Evolutionary conservation across 345 rosid genomes (phyloP).

Genomic region (Anacardium occidentale): DNA sequence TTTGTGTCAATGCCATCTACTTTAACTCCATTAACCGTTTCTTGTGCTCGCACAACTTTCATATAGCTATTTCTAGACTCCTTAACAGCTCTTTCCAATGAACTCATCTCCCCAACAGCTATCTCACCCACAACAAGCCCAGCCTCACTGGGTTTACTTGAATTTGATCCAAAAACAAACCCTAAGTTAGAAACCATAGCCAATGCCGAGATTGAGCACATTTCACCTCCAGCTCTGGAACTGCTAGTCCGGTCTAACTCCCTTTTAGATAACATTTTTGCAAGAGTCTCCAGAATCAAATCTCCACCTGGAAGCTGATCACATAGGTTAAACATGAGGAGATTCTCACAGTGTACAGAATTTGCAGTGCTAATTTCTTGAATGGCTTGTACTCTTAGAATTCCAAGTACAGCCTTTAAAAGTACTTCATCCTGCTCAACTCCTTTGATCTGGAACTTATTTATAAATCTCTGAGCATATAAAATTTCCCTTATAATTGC

Average conservation of each 20-base stretch:
- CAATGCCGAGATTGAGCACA: constrained; percentile 72
- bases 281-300: constrained; percentile 81
- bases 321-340: constrained; percentile 87
- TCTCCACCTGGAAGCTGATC: constrained; percentile 98
- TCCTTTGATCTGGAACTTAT: constrained; percentile 62
- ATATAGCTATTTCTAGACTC: constrained; percentile 77
- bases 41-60: constrained; percentile 75
- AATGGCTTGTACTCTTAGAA: constrained; percentile 79
- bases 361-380: constrained; percentile 55
- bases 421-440: constrained; percentile 70
- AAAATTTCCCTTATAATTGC: constrained; percentile 74
- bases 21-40: constrained; percentile 85
- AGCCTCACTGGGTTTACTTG: constrained; percentile 43
- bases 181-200: constrained; percentile 81
- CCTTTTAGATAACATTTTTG: constrained; percentile 59
- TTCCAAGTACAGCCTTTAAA: constrained; percentile 81
- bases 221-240: constrained; percentile 44
- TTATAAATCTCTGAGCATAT: constrained; percentile 66
- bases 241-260: constrained; percentile 45
- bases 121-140: constrained; percentile 76
- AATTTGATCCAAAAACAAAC: constrained; percentile 62
- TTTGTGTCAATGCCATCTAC: constrained; percentile 94
- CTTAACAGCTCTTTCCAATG: constrained; percentile 74
- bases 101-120: constrained; percentile 81
- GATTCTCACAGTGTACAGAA: constrained; percentile 42